Evolutionary conservation across 305 asterid species (phyloP).

Genomic region (Fraxinus greggii): DNA sequence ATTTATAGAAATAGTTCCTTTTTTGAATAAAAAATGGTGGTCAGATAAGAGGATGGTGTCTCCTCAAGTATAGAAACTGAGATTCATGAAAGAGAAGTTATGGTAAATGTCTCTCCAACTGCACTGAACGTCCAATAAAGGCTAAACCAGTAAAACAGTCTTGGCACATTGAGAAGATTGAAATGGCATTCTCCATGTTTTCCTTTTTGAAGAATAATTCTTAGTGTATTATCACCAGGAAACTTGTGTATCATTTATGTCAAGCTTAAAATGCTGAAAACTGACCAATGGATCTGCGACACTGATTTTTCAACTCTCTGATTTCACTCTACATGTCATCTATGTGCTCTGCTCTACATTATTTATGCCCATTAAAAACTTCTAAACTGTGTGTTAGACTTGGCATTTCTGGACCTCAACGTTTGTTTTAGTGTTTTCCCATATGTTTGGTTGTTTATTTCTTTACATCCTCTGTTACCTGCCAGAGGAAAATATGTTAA

Average conservation of each 20-base stretch:
- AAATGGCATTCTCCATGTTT: neutral
- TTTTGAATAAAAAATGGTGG: neutral
- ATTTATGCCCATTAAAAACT: neutral
- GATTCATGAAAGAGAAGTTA: neutral
- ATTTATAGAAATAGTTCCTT: neutral
- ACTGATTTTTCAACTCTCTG: neutral
- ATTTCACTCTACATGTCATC: neutral
- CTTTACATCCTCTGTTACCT: neutral
- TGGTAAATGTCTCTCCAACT: neutral
- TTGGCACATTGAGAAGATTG: neutral
- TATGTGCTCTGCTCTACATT: neutral
- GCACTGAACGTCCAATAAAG: neutral
- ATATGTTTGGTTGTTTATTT: conserved; percentile 5
- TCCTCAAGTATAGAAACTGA: neutral
- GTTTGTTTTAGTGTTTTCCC: neutral
- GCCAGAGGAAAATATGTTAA: neutral
- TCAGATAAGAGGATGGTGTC: neutral
- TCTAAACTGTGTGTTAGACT: neutral
- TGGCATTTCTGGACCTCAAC: neutral
- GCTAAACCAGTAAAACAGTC: neutral
- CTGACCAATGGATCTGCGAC: neutral
- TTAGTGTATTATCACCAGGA: neutral
- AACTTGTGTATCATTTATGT: neutral
- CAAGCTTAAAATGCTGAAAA: neutral
- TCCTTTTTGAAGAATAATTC: neutral